phyloP scores from a whole-genome alignment of 768 basidiomycete species.

The Rhodotorula kratochvilovae region DNA sequence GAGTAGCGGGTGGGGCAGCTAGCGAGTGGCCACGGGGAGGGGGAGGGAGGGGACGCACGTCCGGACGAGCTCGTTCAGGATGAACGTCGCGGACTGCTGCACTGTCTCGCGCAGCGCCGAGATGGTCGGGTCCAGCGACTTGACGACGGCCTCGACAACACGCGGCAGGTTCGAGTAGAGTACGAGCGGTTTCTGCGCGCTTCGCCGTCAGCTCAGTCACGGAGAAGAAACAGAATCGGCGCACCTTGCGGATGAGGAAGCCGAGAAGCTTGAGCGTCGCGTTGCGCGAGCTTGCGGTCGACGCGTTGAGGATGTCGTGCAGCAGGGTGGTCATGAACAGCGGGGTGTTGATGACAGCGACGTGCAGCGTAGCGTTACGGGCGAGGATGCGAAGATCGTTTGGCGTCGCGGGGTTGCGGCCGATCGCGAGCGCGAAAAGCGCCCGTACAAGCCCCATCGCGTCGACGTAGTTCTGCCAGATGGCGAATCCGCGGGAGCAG shows the following conservation, averaged over 20 bases:
- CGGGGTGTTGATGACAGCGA: slow-evolving; percentile 74
- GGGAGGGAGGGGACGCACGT: slow-evolving; percentile 56
- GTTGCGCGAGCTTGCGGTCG: slow-evolving; percentile 69
- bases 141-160: slow-evolving; percentile 90
- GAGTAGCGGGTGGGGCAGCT: slow-evolving; percentile 41
- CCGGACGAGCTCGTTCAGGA: slow-evolving; percentile 87
- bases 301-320: slow-evolving; percentile 73
- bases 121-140: slow-evolving; percentile 87
- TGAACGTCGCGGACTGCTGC: slow-evolving; percentile 84
- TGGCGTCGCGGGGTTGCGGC: slow-evolving; percentile 58
- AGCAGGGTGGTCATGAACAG: slow-evolving; percentile 91
- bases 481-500: slow-evolving; percentile 80
- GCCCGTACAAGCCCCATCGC: slow-evolving; percentile 79
- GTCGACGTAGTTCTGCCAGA: slow-evolving; percentile 93
- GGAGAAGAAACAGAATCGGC: background rate
- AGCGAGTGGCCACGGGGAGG: too few species aligned
- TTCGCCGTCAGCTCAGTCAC: background rate
- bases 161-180: slow-evolving; percentile 76
- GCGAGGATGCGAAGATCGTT: slow-evolving; percentile 66
- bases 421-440: slow-evolving; percentile 75
- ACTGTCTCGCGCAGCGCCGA: slow-evolving; percentile 68
- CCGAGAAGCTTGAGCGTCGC: slow-evolving; percentile 89
- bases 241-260: slow-evolving; percentile 76
- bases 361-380: slow-evolving; percentile 72
- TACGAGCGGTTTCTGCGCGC: slow-evolving; percentile 71